Conservation (phyloP, 352 stramenopile genomes). For the Pythium apleroticum region DNA sequence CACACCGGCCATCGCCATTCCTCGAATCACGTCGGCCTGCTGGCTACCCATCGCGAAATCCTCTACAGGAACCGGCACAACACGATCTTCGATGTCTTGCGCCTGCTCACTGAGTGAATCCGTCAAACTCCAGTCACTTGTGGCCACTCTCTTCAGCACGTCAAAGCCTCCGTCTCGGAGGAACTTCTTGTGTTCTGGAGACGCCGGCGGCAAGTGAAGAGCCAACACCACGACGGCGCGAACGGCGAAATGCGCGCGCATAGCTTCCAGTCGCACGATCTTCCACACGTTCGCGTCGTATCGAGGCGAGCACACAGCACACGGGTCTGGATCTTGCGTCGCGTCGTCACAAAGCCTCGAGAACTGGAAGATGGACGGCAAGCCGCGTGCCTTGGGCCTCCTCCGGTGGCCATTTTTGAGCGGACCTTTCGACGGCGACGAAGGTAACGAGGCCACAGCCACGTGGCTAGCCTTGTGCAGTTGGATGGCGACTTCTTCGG, state of each 20-base stretch:
- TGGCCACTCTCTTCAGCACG: not conserved
- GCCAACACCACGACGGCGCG: constrained; percentile 36
- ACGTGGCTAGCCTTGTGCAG: not conserved
- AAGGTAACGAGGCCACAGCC: not conserved
- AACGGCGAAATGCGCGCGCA: constrained; percentile 37
- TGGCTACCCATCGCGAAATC: not conserved
- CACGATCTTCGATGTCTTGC: too few relatives aligned
- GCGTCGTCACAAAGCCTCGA: not conserved
- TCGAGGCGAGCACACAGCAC: constrained; percentile 7
- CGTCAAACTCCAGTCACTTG: not conserved
- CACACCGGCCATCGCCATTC: constrained; percentile 7
- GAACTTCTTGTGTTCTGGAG: constrained; percentile 36
- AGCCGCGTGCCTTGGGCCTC: constrained; percentile 1
- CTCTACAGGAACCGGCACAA: not conserved
- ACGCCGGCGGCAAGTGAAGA: constrained; percentile 35
- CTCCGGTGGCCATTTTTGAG: not conserved
- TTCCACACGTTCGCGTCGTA: constrained; percentile 10
- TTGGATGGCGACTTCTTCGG: constrained; percentile 33
- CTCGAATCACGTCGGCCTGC: not conserved
- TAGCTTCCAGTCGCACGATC: constrained; percentile 12
- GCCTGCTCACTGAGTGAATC: too few relatives aligned
- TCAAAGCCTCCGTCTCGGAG: constrained; percentile 12
- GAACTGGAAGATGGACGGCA: constrained; percentile 31
- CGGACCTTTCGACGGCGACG: not conserved
- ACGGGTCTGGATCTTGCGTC: not conserved